Percentiles rank a stretch among this genome's conserved stretches.
phyloP scores from a whole-genome alignment of 495 filamentous ascomycete species.

The Neurospora sp. region DNA sequence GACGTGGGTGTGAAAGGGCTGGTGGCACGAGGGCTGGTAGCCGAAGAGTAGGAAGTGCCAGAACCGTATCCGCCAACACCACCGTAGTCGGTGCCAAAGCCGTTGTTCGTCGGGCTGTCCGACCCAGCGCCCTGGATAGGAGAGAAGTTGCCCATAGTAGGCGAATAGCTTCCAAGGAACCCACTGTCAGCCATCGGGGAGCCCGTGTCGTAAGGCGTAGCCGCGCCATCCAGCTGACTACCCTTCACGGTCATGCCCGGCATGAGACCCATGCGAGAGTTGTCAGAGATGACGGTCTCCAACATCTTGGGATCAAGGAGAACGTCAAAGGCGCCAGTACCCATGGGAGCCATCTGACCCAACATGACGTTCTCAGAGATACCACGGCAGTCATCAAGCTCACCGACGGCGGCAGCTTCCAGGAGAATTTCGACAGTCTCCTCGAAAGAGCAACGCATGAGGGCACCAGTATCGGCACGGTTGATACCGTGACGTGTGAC shows the following conservation, averaged over 20 bases:
- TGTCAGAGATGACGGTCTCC: conserved; percentile 86
- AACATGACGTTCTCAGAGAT: conserved; percentile 99
- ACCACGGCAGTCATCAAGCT: conserved; percentile 94
- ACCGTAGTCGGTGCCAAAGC: conserved; percentile 53
- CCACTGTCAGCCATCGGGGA: conserved; percentile 78
- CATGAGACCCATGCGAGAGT: conserved; percentile 70
- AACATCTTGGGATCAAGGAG: conserved; percentile 90
- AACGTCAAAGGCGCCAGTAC: conserved; percentile 89
- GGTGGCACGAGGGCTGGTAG: conserved; percentile 62
- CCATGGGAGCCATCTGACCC: conserved; percentile 90
- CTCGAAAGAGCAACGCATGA: conserved; percentile 99
- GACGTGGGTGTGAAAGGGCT: conserved; percentile 76
- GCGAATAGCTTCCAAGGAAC: conserved; percentile 47
- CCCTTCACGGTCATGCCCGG: conserved; percentile 65
- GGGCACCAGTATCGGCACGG: conserved; percentile 88
- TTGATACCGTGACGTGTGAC: conserved; percentile 99
- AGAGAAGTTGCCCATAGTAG: conserved; percentile 82
- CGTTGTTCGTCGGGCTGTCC: conserved; percentile 53
- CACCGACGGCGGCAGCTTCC: conserved; percentile 85
- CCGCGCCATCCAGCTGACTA: conserved; percentile 66
- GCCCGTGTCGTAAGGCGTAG: conserved; percentile 88
- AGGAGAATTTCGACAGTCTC: conserved; percentile 97
- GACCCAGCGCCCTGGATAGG: conserved; percentile 71
- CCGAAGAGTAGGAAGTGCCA: conserved; percentile 49
- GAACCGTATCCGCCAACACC: conserved; percentile 25